These are phyloP conservation scores for Tillandsia leiboldiana DNA, from an alignment of 176 grass and related monocot genomes.

Conservation along the genomic window DNA sequence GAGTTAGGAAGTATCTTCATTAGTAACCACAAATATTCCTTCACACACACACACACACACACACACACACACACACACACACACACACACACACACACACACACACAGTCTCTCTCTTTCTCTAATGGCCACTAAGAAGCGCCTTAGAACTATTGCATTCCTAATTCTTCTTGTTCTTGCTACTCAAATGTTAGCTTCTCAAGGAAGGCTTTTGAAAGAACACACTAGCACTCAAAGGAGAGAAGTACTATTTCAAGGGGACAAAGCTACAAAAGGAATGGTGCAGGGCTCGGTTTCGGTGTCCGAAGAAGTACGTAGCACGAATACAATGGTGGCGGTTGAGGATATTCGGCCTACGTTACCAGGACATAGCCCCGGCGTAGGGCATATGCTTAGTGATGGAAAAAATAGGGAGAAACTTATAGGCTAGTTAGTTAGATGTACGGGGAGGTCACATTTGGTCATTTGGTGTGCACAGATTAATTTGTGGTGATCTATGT, in stretches of 20 bases:
- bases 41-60: not conserved
- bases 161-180: slow-evolving; percentile 9
- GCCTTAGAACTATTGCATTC: slow-evolving; percentile 1
- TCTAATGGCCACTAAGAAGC: slow-evolving; percentile 20
- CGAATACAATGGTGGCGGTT: not conserved
- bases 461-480: no score
- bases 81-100: not conserved
- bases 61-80: slow-evolving; percentile 1
- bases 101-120: not conserved
- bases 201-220: slow-evolving; percentile 12
- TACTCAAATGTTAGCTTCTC: slow-evolving; percentile 2
- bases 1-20: not conserved
- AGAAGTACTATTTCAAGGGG: slow-evolving; percentile 16
- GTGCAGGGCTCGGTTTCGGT: slow-evolving; percentile 1
- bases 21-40: not conserved
- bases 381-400: slow-evolving; percentile 26
- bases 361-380: slow-evolving; percentile 16
- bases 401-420: not conserved
- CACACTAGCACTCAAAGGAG: not conserved
- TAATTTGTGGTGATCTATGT: no score
- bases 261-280: slow-evolving; percentile 4
- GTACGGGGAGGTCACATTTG: no score
- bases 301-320: not conserved
- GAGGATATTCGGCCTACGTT: slow-evolving; percentile 8
- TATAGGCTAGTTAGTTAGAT: no score